Evolutionary conservation across 306 rosid species (phyloP).

Genomic region (Cicer pinnatifidum): DNA sequence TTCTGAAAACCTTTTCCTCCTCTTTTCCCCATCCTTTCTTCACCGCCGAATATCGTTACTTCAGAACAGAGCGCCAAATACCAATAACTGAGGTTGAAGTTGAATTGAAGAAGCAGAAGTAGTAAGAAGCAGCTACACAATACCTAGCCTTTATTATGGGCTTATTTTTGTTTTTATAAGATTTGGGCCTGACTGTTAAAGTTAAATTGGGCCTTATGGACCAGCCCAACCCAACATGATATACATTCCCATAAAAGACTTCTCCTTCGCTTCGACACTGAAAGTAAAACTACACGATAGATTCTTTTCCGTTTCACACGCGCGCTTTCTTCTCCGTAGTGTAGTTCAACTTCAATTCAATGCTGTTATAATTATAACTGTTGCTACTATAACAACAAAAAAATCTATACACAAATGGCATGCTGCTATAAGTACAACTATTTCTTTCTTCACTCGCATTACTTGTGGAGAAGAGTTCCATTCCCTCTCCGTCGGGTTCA

Average conservation of each 20-base stretch:
- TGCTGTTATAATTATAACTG: slow-evolving; percentile 6
- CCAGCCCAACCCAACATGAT: background rate
- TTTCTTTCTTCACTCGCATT: slow-evolving; percentile 45
- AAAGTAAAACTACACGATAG: background rate
- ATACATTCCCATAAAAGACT: background rate
- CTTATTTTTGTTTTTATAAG: background rate
- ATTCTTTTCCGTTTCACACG: background rate
- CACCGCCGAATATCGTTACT: background rate
- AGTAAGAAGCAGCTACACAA: background rate
- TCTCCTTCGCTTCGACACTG: background rate
- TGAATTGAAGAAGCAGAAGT: background rate
- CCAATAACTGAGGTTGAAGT: background rate
- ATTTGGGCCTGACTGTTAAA: too few species aligned
- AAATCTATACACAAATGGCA: slow-evolving; percentile 52
- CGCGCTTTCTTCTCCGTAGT: background rate
- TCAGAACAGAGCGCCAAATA: slow-evolving; percentile 15
- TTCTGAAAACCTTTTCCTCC: slow-evolving; percentile 46
- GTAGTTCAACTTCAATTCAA: slow-evolving; percentile 14
- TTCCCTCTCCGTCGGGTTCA: slow-evolving; percentile 29
- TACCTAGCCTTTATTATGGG: background rate
- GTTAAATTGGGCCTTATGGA: background rate
- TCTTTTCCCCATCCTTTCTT: slow-evolving; percentile 66
- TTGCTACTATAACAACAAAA: background rate
- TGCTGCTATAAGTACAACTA: slow-evolving; percentile 40
- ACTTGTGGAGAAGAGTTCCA: slow-evolving; percentile 47